phyloP scores from a whole-genome alignment of 2,329 filamentous ascomycete genomes.

The Fusarium sp. region DNA sequence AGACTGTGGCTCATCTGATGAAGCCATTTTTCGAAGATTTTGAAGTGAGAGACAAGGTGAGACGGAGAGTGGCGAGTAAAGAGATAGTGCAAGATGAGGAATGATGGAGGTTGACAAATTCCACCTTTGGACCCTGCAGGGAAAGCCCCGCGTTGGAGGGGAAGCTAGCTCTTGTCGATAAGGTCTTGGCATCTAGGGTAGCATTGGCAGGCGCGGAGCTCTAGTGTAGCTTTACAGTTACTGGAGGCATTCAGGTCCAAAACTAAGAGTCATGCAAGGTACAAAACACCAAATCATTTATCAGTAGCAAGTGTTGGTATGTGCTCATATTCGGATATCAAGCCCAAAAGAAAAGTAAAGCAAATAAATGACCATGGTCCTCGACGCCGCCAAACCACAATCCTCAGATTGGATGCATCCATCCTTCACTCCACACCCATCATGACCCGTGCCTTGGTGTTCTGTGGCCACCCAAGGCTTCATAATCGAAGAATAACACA shows the following conservation, averaged over 20 bases:
- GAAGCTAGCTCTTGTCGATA: constrained; percentile 40
- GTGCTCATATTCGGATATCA: constrained; percentile 22
- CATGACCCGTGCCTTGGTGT: constrained; percentile 2
- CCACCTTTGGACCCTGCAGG: constrained; percentile 8
- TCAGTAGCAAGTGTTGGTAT: background rate
- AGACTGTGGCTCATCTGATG: constrained; percentile 59
- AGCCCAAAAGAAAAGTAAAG: constrained; percentile 7
- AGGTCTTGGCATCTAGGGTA: background rate
- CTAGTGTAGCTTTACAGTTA: background rate
- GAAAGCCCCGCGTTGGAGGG: constrained; percentile 34
- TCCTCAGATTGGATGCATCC: constrained; percentile 1
- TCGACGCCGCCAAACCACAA: constrained; percentile 22
- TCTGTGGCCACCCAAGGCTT: constrained; percentile 9
- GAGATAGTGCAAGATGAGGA: background rate
- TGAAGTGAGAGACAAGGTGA: background rate
- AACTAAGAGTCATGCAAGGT: background rate
- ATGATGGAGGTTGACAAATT: constrained; percentile 36
- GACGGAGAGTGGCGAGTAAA: background rate
- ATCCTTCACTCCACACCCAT: background rate
- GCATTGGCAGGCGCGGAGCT: background rate
- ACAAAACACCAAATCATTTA: background rate
- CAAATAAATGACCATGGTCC: constrained; percentile 17
- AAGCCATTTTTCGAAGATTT: constrained; percentile 42
- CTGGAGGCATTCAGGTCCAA: background rate
- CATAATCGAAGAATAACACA: constrained; percentile 18